Evolutionary conservation across 768 basidiomycete genomes (phyloP).

Genomic region (Boletus insuetus): DNA sequence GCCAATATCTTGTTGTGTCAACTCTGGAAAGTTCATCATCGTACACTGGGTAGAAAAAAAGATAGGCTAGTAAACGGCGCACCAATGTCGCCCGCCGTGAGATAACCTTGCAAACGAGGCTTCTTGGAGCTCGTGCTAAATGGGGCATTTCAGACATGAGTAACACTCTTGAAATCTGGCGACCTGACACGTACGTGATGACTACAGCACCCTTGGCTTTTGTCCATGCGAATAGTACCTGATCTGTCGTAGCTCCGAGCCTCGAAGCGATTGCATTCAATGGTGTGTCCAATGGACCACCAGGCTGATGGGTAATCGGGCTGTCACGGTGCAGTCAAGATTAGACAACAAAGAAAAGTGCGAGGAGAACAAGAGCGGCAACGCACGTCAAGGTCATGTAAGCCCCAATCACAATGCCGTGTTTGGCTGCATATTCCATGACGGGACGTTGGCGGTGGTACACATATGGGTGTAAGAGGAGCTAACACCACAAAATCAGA

Average conservation of each 20-base stretch:
- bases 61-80: neutral
- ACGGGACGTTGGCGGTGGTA: conserved; percentile 50
- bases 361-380: neutral
- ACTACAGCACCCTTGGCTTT: conserved; percentile 67
- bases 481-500: conserved; percentile 38
- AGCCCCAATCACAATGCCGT: conserved; percentile 68
- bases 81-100: conserved; percentile 66
- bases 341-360: neutral
- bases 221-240: conserved; percentile 71
- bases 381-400: conserved; percentile 66
- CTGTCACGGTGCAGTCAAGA: conserved; percentile 29
- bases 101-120: conserved; percentile 62
- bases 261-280: conserved; percentile 51
- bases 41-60: too few relatives aligned
- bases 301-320: conserved; percentile 59
- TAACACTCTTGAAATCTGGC: neutral
- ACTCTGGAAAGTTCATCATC: conserved; percentile 30
- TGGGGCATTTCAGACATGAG: neutral
- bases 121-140: conserved; percentile 64
- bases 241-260: conserved; percentile 55
- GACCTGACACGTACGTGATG: conserved; percentile 47
- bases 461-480: conserved; percentile 72
- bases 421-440: conserved; percentile 52
- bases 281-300: conserved; percentile 64
- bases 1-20: conserved; percentile 50